Evolutionary conservation across 176 grass and related monocot species (phyloP), one percentile per base, ranked within the genome.

Genomic region (Poa annua): DNA sequence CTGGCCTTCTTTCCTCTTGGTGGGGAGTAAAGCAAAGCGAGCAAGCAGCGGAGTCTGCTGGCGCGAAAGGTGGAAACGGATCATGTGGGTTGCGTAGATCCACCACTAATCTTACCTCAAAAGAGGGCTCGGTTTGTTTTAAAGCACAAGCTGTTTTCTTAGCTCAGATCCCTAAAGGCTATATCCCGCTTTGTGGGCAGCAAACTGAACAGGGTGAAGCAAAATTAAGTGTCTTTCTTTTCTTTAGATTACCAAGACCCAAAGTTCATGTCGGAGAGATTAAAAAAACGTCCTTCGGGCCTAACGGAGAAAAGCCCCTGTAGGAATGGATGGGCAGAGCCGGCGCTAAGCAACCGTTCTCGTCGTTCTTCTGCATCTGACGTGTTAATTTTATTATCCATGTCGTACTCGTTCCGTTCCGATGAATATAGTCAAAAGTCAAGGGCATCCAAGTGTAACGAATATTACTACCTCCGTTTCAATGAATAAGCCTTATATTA

Each of bases 71-170:
- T 47, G 72, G 73, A 14, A 57, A 64, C 13, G 83, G 67, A 72
- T 94, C 89, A 85, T 87, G 92, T 94, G 92, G 86, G 83, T 87
- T 87, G 92, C 69, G 92, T 94, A 94, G 92, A 94, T 92, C 67
- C 76, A 87, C 60, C 92, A 94, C 90, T 92, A 91, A 89, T 89
- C 83, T 94, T 88, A 91, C 85, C 79, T 91, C 79, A 89, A 91
- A 94, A 91, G 88, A 3, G 11, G 19, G 20, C 76, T 52, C 6
- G 13, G 75, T 70, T 71, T 74, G 68, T 77, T 42, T 88, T 86
- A 81, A 91, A 88, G 78, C 54, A 64, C 55, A 64, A 51, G 71
- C 50, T 85, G 35, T 81, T 90, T 48, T 34, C 44, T 80, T 54
- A 24, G 51, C 80, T 55, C 63, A 38, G 41, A 81, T 61, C 64